Evolutionary conservation across 257 asterid species (phyloP).

Genomic region (Nicotiana otophora): DNA sequence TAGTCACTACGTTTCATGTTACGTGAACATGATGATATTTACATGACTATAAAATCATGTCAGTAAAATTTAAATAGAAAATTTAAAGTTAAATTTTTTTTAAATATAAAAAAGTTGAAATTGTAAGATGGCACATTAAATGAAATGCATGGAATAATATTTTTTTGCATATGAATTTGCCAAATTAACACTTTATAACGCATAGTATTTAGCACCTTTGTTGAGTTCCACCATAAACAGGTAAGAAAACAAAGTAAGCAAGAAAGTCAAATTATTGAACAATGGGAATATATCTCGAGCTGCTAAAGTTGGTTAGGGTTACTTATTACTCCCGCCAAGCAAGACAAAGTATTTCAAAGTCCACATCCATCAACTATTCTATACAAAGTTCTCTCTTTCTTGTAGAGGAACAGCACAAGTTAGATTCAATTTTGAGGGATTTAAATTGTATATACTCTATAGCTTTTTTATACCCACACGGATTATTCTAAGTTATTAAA

Average conservation of each 20-base stretch:
- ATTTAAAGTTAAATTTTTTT: too few relatives aligned
- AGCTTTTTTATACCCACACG: too few relatives aligned
- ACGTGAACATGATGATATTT: too few relatives aligned
- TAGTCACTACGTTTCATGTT: too few relatives aligned
- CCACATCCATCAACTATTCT: neutral
- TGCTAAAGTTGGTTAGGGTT: slow-evolving; percentile 16
- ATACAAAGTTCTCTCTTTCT: neutral
- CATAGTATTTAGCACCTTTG: neutral
- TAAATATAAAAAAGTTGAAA: too few relatives aligned
- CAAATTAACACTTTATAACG: neutral
- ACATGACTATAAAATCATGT: too few relatives aligned
- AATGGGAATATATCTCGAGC: slow-evolving; percentile 15
- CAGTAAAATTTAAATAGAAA: too few relatives aligned
- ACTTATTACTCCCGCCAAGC: slow-evolving; percentile 22
- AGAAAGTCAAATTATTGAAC: slow-evolving; percentile 23
- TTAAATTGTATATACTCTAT: too few relatives aligned
- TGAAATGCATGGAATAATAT: too few relatives aligned
- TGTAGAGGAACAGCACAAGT: neutral
- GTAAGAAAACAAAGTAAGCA: neutral
- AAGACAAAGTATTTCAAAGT: slow-evolving; percentile 1
- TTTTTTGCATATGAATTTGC: neutral
- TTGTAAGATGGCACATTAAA: too few relatives aligned
- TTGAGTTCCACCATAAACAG: neutral
- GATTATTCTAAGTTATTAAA: too few relatives aligned
- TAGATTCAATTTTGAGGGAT: neutral